Evolutionary conservation across 2,329 filamentous ascomycete species (phyloP).

Genomic region (Fusarium sp.): DNA sequence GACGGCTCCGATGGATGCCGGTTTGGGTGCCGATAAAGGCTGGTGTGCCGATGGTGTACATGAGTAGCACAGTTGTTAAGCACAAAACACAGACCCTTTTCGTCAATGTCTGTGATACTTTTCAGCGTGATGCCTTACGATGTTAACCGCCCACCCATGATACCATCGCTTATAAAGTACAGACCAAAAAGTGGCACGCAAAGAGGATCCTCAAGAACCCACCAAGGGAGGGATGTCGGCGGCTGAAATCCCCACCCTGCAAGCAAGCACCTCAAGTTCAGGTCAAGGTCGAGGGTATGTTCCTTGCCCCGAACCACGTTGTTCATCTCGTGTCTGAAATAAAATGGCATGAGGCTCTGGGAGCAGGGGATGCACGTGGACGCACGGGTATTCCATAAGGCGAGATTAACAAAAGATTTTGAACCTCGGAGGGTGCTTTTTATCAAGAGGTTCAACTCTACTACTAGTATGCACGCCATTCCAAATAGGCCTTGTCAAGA

Average conservation of each 20-base stretch:
- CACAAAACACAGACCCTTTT: background rate
- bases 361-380: background rate
- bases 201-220: conserved; percentile 15
- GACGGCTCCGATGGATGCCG: conserved; percentile 20
- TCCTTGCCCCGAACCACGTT: background rate
- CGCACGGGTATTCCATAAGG: background rate
- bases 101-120: background rate
- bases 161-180: background rate
- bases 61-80: background rate
- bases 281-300: background rate
- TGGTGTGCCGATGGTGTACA: background rate
- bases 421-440: background rate
- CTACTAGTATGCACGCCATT: background rate
- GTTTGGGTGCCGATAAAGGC: conserved; percentile 31
- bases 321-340: background rate
- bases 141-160: conserved; percentile 1
- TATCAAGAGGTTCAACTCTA: background rate
- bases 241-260: background rate
- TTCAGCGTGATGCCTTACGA: background rate
- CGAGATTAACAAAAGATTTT: background rate
- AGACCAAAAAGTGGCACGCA: background rate
- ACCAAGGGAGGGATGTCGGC: background rate
- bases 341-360: background rate
- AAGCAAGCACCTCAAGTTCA: conserved; percentile 1
- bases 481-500: conserved; percentile 36